Evolutionary conservation across 2,329 filamentous ascomycete species (phyloP).

Genomic region (Tricladium varicosporioides): DNA sequence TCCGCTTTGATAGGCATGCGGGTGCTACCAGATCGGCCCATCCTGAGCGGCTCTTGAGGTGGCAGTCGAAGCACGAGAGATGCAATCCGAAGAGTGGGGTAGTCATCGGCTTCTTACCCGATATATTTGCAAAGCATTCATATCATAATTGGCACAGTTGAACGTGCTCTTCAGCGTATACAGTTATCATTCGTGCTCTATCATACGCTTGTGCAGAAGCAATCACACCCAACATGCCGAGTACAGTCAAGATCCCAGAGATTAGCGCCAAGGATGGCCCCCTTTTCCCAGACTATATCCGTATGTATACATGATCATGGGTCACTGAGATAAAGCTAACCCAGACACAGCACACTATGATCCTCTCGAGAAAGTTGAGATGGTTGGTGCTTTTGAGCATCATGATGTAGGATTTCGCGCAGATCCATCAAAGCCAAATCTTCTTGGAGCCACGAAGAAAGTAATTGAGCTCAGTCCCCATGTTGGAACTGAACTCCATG

Average conservation of each 20-base stretch:
- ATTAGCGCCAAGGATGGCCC: slow-evolving; percentile 7
- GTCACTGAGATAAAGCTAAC: not conserved
- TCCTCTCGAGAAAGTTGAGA: slow-evolving; percentile 27
- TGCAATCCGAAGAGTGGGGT: not conserved
- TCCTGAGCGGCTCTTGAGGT: not conserved
- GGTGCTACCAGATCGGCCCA: not conserved
- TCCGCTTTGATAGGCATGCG: not conserved
- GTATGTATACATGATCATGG: slow-evolving; percentile 10
- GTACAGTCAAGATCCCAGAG: not conserved
- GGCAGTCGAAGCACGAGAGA: not conserved
- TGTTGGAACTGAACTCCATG: slow-evolving; percentile 33
- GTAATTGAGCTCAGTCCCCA: slow-evolving; percentile 31
- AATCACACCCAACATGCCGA: slow-evolving; percentile 4
- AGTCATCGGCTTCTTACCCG: not conserved
- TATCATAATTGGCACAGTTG: not conserved
- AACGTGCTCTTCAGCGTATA: not conserved
- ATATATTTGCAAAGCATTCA: not conserved
- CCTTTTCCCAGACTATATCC: slow-evolving; percentile 26
- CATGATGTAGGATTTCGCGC: slow-evolving; percentile 73
- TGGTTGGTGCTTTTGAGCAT: slow-evolving; percentile 56
- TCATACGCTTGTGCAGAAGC: not conserved
- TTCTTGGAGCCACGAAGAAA: slow-evolving; percentile 59
- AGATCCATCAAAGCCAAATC: slow-evolving; percentile 64
- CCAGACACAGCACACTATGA: slow-evolving; percentile 25
- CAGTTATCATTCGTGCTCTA: not conserved